phyloP scores from a whole-genome alignment of 2,329 filamentous ascomycete species.

The Penicillium griseofulvum region DNA sequence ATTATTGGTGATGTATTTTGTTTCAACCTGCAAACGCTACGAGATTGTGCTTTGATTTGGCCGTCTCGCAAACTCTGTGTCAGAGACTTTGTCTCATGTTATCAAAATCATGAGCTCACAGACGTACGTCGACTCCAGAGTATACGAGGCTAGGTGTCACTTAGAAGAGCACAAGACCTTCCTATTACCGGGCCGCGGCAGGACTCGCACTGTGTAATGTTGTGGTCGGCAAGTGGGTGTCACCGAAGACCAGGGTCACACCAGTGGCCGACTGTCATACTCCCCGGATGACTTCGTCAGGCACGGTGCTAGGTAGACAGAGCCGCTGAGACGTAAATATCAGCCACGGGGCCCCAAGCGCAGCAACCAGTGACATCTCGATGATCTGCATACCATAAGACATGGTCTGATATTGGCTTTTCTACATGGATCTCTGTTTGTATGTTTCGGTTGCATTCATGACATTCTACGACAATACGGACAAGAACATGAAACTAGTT shows the following conservation, averaged over 20 bases:
- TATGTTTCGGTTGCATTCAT: constrained; percentile 13
- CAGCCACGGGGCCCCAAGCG: not conserved
- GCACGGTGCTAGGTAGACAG: not conserved
- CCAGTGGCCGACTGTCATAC: constrained; percentile 1
- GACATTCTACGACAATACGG: not conserved
- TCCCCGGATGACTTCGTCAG: not conserved
- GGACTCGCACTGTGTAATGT: constrained; percentile 4
- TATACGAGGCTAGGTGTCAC: not conserved
- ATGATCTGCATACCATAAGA: constrained; percentile 5
- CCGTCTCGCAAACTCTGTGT: not conserved
- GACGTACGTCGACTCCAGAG: not conserved
- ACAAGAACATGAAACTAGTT: not conserved
- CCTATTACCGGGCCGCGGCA: constrained; percentile 10
- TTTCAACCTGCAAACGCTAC: constrained; percentile 4
- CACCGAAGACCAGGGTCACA: not conserved
- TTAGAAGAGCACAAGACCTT: not conserved
- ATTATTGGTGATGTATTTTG: constrained; percentile 13
- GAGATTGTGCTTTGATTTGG: not conserved
- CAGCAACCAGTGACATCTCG: not conserved
- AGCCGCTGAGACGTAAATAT: not conserved
- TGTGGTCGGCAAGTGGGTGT: constrained; percentile 6
- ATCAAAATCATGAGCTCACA: not conserved
- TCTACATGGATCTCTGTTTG: not conserved
- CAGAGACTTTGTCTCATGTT: not conserved
- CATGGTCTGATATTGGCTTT: not conserved